Evolutionary conservation across 1,284 basidiomycete species (phyloP), one percentile per base, ranked within the genome.

Genomic region (Earliella scabrosa): DNA sequence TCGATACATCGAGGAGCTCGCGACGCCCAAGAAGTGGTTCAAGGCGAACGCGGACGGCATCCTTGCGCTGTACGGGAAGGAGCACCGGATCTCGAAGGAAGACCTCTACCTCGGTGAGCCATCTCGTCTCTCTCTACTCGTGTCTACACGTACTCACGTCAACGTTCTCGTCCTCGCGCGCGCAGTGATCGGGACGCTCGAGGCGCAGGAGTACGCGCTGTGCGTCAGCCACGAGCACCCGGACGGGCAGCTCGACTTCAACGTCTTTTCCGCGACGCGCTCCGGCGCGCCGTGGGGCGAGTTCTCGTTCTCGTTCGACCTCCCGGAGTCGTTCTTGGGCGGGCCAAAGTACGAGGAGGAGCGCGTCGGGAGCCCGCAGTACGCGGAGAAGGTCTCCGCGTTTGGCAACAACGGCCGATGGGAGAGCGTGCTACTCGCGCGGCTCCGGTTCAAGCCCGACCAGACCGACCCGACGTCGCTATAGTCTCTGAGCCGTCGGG

Each of bases 191-290:
- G 90, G 89, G 11, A 82, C 86, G 0, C 74, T 93, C 6, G 81
- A 85, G 49, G 80, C 87, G 2, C 76, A 81, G 0, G 86, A 90
- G 58, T 87, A 89, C 67, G 87, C 81, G 2, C 67, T 88, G 1
- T 87, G 88, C 64, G 86, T 90, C 41, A 87, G 85, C 63, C 87
- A 90, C 63, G 77, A 76, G 57, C 85, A 89, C 69, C 79, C 82
- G 0, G 83, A 88, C 62, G 82, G 85, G 4, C 56, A 74, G 75
- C 80, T 78, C 4, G 82, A 86, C 64, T 92, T 92, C 73, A 87
- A 88, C 58, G 83, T 90, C 7, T 86, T 81, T 62, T 71, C 81
- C 1, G 72, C 78, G 7, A 73, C 79, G n/a, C 71, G 72, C 61
- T 63, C 67, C 11, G 82, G 83, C 32, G 71, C 82, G 47, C 77